Evolutionary conservation across 2,329 filamentous ascomycete species (phyloP).

Genomic region (Ophiostoma ips): DNA sequence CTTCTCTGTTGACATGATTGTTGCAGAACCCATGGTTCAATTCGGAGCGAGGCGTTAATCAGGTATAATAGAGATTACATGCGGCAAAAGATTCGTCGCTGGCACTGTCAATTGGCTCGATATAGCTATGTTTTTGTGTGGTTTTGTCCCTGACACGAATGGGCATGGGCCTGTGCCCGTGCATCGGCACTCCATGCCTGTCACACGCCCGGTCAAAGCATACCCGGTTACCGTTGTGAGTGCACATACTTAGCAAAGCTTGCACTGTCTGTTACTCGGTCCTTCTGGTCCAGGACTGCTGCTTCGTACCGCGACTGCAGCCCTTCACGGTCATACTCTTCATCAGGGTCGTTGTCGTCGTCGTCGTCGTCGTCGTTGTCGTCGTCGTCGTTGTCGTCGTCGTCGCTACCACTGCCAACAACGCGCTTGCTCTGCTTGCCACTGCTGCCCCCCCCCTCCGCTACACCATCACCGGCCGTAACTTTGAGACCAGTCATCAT

Average conservation of each 20-base stretch:
- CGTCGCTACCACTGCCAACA: conserved; percentile 18
- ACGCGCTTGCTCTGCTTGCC: conserved; percentile 18
- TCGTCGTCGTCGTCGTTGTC: conserved; percentile 40
- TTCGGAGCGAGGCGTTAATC: too few species aligned
- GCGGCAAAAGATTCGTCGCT: too few species aligned
- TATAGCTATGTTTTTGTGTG: too few species aligned
- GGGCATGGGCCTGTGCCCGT: too few species aligned
- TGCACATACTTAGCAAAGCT: conserved; percentile 49
- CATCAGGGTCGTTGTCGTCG: conserved; percentile 42
- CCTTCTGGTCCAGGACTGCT: conserved; percentile 44
- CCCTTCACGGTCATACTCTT: conserved; percentile 48
- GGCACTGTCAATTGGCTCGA: too few species aligned
- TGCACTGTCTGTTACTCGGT: conserved; percentile 38
- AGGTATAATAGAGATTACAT: too few species aligned
- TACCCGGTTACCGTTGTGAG: conserved; percentile 20
- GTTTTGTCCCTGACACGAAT: too few species aligned
- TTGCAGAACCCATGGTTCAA: too few species aligned
- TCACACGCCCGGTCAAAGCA: too few species aligned
- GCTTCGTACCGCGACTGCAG: conserved; percentile 65
- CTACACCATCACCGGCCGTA: neutral
- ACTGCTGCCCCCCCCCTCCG: conserved; percentile 6
- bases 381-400: conserved; percentile 27
- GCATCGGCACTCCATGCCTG: neutral
- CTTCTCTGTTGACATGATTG: too few species aligned
- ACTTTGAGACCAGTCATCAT: conserved; percentile 84